Evolutionary conservation across 2,329 filamentous ascomycete species (phyloP).

Genomic region (Hymenoscyphus albidus): DNA sequence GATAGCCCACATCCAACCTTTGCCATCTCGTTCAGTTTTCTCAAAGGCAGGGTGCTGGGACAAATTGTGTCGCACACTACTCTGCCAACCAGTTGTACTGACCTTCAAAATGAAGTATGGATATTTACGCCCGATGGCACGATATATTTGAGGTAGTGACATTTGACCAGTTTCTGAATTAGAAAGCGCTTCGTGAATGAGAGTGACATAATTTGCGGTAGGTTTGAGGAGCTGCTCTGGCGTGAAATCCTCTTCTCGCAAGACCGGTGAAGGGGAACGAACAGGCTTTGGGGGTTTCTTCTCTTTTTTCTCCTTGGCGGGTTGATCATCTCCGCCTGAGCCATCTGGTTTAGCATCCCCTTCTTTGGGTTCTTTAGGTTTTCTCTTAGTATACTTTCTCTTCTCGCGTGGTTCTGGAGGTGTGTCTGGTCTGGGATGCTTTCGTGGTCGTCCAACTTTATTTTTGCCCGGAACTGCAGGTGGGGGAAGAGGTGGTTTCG

Average conservation of each 20-base stretch:
- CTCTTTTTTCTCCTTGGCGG: conserved; percentile 49
- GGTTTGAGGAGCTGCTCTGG: conserved; percentile 71
- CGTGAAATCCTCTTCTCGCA: conserved; percentile 55
- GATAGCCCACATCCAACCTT: conserved; percentile 55
- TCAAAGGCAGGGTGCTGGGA: conserved; percentile 53
- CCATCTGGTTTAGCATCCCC: conserved; percentile 46
- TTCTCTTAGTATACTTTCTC: conserved; percentile 63
- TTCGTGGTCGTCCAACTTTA: conserved; percentile 62
- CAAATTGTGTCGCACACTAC: conserved; percentile 60
- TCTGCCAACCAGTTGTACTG: conserved; percentile 56
- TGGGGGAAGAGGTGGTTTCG: conserved; percentile 40
- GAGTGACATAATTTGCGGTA: conserved; percentile 51
- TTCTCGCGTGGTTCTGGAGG: conserved; percentile 54
- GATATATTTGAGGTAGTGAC: conserved; percentile 58
- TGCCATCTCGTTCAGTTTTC: conserved; percentile 50
- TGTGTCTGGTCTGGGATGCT: conserved; percentile 58
- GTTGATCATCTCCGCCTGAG: conserved; percentile 47
- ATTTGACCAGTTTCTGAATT: conserved; percentile 46
- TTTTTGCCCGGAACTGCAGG: conserved; percentile 43
- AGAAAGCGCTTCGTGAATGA: conserved; percentile 54
- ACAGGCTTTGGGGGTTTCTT: conserved; percentile 44
- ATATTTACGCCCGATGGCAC: conserved; percentile 53
- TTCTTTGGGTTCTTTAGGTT: conserved; percentile 45
- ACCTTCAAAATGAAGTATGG: conserved; percentile 54
- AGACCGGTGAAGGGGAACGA: conserved; percentile 50